Evolutionary conservation across 495 filamentous ascomycete species (phyloP).

Genomic region (Letharia columbiana): DNA sequence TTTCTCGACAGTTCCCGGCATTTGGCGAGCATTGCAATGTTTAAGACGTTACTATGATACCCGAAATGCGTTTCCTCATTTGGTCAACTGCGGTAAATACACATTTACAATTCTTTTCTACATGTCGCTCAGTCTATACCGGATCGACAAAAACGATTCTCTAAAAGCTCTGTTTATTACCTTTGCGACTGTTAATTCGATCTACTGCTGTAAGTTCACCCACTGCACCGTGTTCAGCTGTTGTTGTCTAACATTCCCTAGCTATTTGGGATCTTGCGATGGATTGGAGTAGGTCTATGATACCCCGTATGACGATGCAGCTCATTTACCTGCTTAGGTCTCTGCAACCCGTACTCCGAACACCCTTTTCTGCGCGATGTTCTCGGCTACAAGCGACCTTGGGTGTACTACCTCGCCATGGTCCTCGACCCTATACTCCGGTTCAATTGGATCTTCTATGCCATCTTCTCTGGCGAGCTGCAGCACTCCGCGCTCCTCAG

Average conservation of each 20-base stretch:
- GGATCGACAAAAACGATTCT: constrained; percentile 51
- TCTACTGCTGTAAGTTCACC: constrained; percentile 61
- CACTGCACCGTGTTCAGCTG: too few relatives aligned
- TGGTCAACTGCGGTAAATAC: constrained; percentile 91
- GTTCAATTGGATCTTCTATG: constrained; percentile 94
- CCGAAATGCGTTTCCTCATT: constrained; percentile 77
- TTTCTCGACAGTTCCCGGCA: constrained; percentile 70
- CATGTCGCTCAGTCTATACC: constrained; percentile 67
- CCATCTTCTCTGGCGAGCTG: constrained; percentile 64
- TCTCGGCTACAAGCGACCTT: constrained; percentile 65
- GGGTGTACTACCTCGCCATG: constrained; percentile 82
- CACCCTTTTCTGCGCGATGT: constrained; percentile 66
- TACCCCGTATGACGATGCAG: background rate
- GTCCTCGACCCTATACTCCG: constrained; percentile 76
- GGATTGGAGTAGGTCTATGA: constrained; percentile 66
- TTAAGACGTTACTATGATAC: constrained; percentile 84
- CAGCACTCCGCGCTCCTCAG: constrained; percentile 74
- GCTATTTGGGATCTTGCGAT: constrained; percentile 94
- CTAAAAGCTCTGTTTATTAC: constrained; percentile 65
- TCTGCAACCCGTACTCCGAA: constrained; percentile 64
- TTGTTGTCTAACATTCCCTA: constrained; percentile 21
- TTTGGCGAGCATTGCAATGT: constrained; percentile 88
- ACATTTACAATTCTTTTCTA: constrained; percentile 73
- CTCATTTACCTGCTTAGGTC: constrained; percentile 29
- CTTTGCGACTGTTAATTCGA: constrained; percentile 67